Evolutionary conservation across 2,329 filamentous ascomycete species (phyloP).

Genomic region (Trichoderma citrinoviride): DNA sequence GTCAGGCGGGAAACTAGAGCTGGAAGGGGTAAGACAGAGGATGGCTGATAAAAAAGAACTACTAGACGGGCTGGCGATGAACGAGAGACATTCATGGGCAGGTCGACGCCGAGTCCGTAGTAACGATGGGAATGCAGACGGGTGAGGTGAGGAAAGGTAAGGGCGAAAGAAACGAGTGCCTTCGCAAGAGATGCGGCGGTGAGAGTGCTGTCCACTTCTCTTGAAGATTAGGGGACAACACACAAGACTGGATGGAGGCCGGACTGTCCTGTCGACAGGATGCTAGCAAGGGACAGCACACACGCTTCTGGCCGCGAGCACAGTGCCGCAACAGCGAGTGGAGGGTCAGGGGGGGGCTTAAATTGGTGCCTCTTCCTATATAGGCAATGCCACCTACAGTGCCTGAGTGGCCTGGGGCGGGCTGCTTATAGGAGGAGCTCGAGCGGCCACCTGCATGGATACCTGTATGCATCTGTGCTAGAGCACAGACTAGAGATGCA

Average conservation of each 20-base stretch:
- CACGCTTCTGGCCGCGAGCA: not conserved
- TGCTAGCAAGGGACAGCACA: constrained; percentile 20
- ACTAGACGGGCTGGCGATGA: constrained; percentile 17
- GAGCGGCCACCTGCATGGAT: constrained; percentile 4
- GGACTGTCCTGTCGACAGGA: constrained; percentile 14
- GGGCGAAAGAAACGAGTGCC: constrained; percentile 19
- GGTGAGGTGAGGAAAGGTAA: not conserved
- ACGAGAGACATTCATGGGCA: constrained; percentile 20
- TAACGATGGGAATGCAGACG: constrained; percentile 1
- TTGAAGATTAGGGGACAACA: constrained; percentile 17
- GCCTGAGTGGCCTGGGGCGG: not conserved
- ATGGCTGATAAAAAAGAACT: not conserved
- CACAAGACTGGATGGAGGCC: constrained; percentile 16
- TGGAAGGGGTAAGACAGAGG: constrained; percentile 12
- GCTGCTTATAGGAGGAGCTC: not conserved
- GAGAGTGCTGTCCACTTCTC: constrained; percentile 20
- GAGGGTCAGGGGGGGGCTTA: constrained; percentile 3
- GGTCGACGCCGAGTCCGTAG: constrained; percentile 3
- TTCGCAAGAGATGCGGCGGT: constrained; percentile 21
- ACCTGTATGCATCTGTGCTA: not conserved
- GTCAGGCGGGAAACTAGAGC: constrained; percentile 18
- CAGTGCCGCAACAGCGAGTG: constrained; percentile 12
- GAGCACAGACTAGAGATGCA: not conserved
- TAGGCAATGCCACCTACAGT: constrained; percentile 14
- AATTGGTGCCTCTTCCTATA: constrained; percentile 17